phyloP scores from a whole-genome alignment of 768 basidiomycete species.

The Serpula lacrymans region DNA sequence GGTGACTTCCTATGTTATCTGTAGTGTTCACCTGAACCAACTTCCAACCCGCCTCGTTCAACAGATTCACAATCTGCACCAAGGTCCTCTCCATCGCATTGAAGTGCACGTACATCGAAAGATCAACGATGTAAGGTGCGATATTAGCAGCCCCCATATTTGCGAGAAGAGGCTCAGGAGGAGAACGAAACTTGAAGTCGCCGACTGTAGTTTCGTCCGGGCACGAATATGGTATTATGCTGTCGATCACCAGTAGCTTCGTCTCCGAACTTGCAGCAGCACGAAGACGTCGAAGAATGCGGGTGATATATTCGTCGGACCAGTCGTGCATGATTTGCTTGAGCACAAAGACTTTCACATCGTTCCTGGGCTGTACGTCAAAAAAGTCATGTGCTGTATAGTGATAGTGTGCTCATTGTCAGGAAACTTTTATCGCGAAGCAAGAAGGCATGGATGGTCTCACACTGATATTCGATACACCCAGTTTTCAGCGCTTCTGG shows the following conservation, averaged over 20 bases:
- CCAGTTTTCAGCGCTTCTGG: background rate
- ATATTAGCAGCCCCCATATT: too few relatives aligned
- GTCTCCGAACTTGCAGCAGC: slow-evolving; percentile 33
- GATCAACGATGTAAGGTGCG: too few relatives aligned
- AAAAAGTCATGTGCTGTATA: slow-evolving; percentile 34
- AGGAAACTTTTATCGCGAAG: too few relatives aligned
- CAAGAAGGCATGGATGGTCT: background rate
- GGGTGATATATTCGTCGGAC: slow-evolving; percentile 27
- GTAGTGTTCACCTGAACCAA: too few relatives aligned
- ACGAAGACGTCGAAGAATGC: slow-evolving; percentile 36
- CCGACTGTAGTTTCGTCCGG: slow-evolving; percentile 6
- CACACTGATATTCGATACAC: background rate
- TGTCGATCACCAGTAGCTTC: slow-evolving; percentile 40
- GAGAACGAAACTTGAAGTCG: too few relatives aligned
- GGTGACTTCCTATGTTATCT: too few relatives aligned
- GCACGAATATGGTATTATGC: slow-evolving; percentile 30
- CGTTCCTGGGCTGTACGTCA: slow-evolving; percentile 28
- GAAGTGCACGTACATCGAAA: too few relatives aligned
- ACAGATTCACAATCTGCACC: too few relatives aligned
- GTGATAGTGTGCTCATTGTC: background rate
- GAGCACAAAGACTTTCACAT: slow-evolving; percentile 36
- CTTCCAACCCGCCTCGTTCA: too few relatives aligned
- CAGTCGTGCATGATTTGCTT: slow-evolving; percentile 38
- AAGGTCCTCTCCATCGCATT: too few relatives aligned
- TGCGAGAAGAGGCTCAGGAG: too few relatives aligned